phyloP scores from a whole-genome alignment of 257 asterid species.

The Capsicum chinense region DNA sequence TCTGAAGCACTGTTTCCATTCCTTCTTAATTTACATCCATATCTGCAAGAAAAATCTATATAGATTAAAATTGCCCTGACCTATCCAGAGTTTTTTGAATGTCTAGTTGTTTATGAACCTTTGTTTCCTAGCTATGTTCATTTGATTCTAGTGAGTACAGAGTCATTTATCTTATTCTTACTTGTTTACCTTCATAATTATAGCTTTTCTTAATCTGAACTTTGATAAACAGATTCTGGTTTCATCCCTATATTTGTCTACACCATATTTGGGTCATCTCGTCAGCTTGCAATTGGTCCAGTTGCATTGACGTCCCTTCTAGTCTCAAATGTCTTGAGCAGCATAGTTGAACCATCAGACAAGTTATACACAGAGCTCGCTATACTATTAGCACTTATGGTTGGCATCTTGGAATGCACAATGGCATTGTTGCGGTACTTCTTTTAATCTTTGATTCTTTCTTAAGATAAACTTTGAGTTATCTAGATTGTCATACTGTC shows the following conservation, averaged over 20 bases:
- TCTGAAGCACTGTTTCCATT: background rate
- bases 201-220: slow-evolving; percentile 24
- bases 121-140: background rate
- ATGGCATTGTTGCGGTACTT: slow-evolving; percentile 92
- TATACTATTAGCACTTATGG: slow-evolving; percentile 91
- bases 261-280: slow-evolving; percentile 93
- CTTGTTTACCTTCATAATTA: background rate
- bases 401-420: slow-evolving; percentile 84
- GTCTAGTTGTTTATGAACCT: slow-evolving; percentile 20
- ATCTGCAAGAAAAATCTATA: background rate
- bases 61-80: slow-evolving; percentile 8
- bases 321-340: slow-evolving; percentile 86
- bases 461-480: slow-evolving; percentile 6
- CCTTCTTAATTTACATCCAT: slow-evolving; percentile 31
- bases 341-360: slow-evolving; percentile 82
- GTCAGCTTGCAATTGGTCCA: slow-evolving; percentile 99
- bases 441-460: slow-evolving; percentile 36
- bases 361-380: slow-evolving; percentile 94
- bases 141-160: background rate
- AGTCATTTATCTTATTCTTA: background rate
- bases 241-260: slow-evolving; percentile 93
- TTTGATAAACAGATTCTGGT: slow-evolving; percentile 80
- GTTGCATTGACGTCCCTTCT: slow-evolving; percentile 96
- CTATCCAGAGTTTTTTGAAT: background rate
- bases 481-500: background rate